phyloP scores from a whole-genome alignment of 2,329 filamentous ascomycete species.

The Trichothecium roseum region DNA sequence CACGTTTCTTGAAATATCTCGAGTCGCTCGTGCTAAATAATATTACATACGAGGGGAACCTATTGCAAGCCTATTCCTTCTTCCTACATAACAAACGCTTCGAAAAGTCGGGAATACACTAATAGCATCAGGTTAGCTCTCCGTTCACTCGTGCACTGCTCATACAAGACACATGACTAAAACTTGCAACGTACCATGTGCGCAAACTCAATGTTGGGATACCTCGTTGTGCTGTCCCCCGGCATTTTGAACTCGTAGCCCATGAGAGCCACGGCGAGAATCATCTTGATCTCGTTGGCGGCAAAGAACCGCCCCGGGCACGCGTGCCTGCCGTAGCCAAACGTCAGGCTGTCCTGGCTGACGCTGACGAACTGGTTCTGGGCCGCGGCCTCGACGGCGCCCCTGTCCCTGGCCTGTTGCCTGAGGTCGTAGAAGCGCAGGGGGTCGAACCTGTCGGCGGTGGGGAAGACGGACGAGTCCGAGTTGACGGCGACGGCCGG shows the following conservation, averaged over 20 bases:
- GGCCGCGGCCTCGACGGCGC: slow-evolving; percentile 3
- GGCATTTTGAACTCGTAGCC: slow-evolving; percentile 15
- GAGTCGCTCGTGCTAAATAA: too few species aligned
- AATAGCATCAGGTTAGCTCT: neutral
- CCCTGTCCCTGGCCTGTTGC: neutral
- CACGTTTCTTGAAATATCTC: too few species aligned
- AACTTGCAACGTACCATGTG: slow-evolving; percentile 4
- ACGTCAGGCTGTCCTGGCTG: slow-evolving; percentile 20
- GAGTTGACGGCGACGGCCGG: slow-evolving; percentile 25
- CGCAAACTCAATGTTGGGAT: slow-evolving; percentile 17
- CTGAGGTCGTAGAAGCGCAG: slow-evolving; percentile 28
- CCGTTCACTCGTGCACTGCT: neutral
- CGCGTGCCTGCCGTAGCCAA: slow-evolving; percentile 25
- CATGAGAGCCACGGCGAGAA: slow-evolving; percentile 21
- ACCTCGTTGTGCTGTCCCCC: slow-evolving; percentile 23
- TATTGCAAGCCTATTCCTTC: too few species aligned
- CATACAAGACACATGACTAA: neutral
- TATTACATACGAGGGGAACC: too few species aligned
- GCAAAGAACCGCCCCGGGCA: slow-evolving; percentile 33
- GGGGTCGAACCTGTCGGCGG: slow-evolving; percentile 28
- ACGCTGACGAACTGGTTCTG: slow-evolving; percentile 28
- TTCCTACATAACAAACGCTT: too few species aligned
- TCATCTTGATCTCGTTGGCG: slow-evolving; percentile 29
- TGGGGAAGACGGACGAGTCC: slow-evolving; percentile 22
- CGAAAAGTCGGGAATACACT: slow-evolving; percentile 2